Conservation (phyloP, 2,329 filamentous ascomycete genomes). For the Zymoseptoria crescenta region DNA sequence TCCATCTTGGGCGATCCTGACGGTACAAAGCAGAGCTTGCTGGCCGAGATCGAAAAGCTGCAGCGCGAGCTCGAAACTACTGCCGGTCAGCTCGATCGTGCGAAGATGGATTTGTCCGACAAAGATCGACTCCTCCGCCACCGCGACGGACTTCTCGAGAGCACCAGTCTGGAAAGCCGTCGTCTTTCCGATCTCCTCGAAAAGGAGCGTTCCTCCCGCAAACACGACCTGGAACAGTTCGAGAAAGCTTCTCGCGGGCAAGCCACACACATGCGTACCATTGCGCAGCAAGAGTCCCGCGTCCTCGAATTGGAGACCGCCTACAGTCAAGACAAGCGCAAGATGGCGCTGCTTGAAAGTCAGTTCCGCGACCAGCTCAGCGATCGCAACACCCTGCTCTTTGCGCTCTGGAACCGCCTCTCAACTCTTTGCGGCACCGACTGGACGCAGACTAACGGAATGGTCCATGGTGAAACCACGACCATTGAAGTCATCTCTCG, state of each 20-base stretch:
- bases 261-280: constrained; percentile 76
- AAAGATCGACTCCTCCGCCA: constrained; percentile 87
- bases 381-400: constrained; percentile 80
- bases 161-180: constrained; percentile 75
- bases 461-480: constrained; percentile 81
- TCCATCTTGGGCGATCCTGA: constrained; percentile 82
- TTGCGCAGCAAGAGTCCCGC: constrained; percentile 74
- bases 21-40: constrained; percentile 74
- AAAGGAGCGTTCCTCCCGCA: constrained; percentile 76
- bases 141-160: constrained; percentile 80
- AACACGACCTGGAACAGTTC: constrained; percentile 78
- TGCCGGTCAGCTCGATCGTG: constrained; percentile 69
- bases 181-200: constrained; percentile 83
- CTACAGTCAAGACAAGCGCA: constrained; percentile 68
- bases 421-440: constrained; percentile 80
- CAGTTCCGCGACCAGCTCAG: constrained; percentile 77
- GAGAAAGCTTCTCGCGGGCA: constrained; percentile 84
- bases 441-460: constrained; percentile 82
- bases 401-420: constrained; percentile 84
- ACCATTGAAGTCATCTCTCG: constrained; percentile 71
- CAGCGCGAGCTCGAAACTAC: constrained; percentile 83
- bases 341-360: constrained; percentile 66
- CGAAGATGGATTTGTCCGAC: constrained; percentile 71
- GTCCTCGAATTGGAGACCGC: constrained; percentile 80
- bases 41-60: constrained; percentile 75